Base-by-base conservation (phyloP, 805 yeast genomes). In the Starmerella lactis-condensi region DNA sequence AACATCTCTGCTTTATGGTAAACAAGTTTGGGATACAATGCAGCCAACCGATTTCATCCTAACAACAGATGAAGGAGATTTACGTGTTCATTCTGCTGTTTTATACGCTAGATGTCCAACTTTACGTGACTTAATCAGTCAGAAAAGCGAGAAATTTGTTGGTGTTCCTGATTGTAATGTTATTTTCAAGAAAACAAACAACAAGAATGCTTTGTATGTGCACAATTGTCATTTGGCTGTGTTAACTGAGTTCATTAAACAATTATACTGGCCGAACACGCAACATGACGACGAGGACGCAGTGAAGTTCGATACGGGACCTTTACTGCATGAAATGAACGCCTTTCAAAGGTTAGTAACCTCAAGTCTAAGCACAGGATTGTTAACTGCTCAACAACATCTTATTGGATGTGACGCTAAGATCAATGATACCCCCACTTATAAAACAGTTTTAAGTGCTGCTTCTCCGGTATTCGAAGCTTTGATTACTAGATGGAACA, bases 101-200 rank as follows among this genome's bases (percentile, higher is more conserved):
- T 24, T 43, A 10, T 32, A 28, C 9, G 46, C 40, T 10, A 32
- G 47, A 7, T 42, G 44, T 30, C 45, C 47, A 5, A 26, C 35
- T 1, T 26, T 43, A 4, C 27, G 30, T 15, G 23, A 11, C 11
- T 21, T 21, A 21, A n/a, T 21, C 11, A n/a, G n/a, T 21, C n/a
- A 11, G 13, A 11, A 17, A n/a, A n/a, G 11, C 12, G 15, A 17
- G 11, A 12, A 25, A 10, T 25, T 31, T 7, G 33, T 35, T 2
- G 39, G 36, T 1, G 34, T 29, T 4, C 42, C 42, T 2, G n/a
- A n/a, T n/a, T n/a, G n/a, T n/a, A n/a, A n/a, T n/a, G n/a, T n/a
- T n/a, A n/a, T n/a, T n/a, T n/a, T n/a, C n/a, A n/a, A n/a, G n/a
- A n/a, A n/a, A n/a, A n/a, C n/a, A n/a, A 29, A 30, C 2, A 31